These are phyloP conservation scores for Colletotrichum sp. DNA, from an alignment of 2,329 filamentous ascomycete genomes.

Conservation along the genomic window DNA sequence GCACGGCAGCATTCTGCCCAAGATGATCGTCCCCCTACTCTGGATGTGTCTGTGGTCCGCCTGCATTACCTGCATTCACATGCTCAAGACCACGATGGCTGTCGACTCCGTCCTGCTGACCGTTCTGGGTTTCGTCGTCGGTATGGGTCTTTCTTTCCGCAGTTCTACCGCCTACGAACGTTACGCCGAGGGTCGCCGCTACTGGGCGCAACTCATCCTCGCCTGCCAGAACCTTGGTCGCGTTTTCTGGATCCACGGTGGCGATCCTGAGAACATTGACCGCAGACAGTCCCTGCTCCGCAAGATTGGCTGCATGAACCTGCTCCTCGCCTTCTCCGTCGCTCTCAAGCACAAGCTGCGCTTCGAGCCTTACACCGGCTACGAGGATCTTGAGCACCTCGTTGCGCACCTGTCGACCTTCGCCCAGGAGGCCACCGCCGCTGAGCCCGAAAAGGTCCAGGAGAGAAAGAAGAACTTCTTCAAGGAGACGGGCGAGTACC, in stretches of 20 bases:
- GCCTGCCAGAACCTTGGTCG: conserved; percentile 74
- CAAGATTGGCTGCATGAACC: conserved; percentile 78
- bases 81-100: conserved; percentile 42
- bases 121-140: conserved; percentile 82
- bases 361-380: conserved; percentile 81
- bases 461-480: conserved; percentile 54
- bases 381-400: conserved; percentile 74
- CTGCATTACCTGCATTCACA: conserved; percentile 62
- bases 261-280: conserved; percentile 51
- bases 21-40: conserved; percentile 73
- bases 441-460: conserved; percentile 34
- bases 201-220: conserved; percentile 65
- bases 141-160: conserved; percentile 78
- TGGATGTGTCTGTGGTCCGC: conserved; percentile 71
- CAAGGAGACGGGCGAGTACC: conserved; percentile 72
- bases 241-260: conserved; percentile 83
- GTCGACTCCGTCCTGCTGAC: conserved; percentile 67
- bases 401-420: conserved; percentile 79
- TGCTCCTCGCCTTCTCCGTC: conserved; percentile 79
- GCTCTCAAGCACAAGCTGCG: conserved; percentile 83
- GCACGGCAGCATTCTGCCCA: conserved; percentile 76
- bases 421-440: conserved; percentile 58
- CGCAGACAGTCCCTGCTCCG: conserved; percentile 71
- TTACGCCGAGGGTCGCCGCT: conserved; percentile 68
- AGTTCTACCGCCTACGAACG: conserved; percentile 80